Conservation (phyloP, 2,329 filamentous ascomycete genomes). For the Cladosporium sp. region DNA sequence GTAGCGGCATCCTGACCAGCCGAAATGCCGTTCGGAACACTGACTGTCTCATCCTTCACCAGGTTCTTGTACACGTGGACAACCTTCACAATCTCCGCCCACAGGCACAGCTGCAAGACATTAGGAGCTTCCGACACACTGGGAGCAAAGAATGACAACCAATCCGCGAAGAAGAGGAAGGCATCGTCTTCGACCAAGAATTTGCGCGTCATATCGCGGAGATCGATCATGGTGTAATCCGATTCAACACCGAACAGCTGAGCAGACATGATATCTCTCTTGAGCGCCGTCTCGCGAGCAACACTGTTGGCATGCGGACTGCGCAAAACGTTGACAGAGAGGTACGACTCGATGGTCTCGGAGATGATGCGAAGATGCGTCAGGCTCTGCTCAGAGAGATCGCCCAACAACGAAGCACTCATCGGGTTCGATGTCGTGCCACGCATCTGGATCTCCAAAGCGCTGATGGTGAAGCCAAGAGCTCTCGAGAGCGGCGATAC, state of each 20-base stretch:
- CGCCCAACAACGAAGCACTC: slow-evolving; percentile 70
- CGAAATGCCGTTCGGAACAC: not conserved
- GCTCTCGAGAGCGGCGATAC: slow-evolving; percentile 32
- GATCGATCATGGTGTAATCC: slow-evolving; percentile 20
- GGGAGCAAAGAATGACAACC: slow-evolving; percentile 28
- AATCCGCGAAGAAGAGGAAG: slow-evolving; percentile 77
- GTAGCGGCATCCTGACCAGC: slow-evolving; percentile 26
- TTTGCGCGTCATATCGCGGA: slow-evolving; percentile 18
- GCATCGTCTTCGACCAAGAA: slow-evolving; percentile 64
- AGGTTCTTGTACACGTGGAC: slow-evolving; percentile 51
- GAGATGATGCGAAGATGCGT: slow-evolving; percentile 84
- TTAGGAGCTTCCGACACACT: slow-evolving; percentile 39
- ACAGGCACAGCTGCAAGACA: slow-evolving; percentile 78
- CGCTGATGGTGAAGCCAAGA: slow-evolving; percentile 80
- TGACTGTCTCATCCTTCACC: slow-evolving; percentile 13
- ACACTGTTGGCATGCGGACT: slow-evolving; percentile 26
- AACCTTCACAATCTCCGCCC: slow-evolving; percentile 86
- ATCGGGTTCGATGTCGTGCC: slow-evolving; percentile 63
- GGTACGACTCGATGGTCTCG: slow-evolving; percentile 83
- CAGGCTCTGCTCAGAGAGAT: slow-evolving; percentile 76
- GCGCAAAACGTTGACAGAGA: slow-evolving; percentile 68
- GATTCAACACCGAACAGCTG: slow-evolving; percentile 28
- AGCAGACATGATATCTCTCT: slow-evolving; percentile 26
- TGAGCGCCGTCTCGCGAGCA: slow-evolving; percentile 24
- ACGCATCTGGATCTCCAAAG: slow-evolving; percentile 87